Conservation (phyloP, 2,329 filamentous ascomycete genomes). For the Stagonosporopsis rhizophila region DNA sequence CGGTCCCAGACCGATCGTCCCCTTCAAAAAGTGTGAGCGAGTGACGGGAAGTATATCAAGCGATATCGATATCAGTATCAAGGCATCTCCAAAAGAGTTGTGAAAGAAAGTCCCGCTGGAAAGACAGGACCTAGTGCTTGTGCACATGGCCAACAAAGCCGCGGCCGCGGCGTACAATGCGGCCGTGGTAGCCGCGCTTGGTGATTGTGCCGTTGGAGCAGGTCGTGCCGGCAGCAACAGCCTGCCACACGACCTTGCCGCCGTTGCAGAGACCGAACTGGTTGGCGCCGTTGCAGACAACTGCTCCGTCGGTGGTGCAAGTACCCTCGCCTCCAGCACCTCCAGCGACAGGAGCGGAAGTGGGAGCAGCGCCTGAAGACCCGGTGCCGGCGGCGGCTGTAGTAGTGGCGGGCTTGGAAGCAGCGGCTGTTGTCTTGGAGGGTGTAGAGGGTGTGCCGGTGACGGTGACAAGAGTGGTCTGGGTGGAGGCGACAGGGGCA, state of each 20-base stretch:
- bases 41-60: constrained; percentile 16
- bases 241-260: constrained; percentile 51
- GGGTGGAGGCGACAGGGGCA: constrained; percentile 27
- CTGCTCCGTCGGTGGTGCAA: constrained; percentile 45
- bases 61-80: constrained; percentile 15
- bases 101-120: too few species aligned
- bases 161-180: constrained; percentile 37
- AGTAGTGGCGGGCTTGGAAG: constrained; percentile 5
- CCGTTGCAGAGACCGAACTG: constrained; percentile 55
- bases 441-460: constrained; percentile 28
- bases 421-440: constrained; percentile 7
- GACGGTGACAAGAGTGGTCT: constrained; percentile 42
- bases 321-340: constrained; percentile 13
- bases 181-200: constrained; percentile 43
- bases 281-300: constrained; percentile 50
- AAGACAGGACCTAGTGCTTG: constrained; percentile 9
- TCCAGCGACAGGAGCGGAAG: constrained; percentile 6
- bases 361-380: constrained; percentile 16
- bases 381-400: constrained; percentile 19
- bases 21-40: constrained; percentile 1
- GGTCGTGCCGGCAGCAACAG: constrained; percentile 53
- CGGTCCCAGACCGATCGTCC: constrained; percentile 11
- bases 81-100: neutral
- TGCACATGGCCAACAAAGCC: constrained; percentile 11
- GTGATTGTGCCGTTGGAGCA: constrained; percentile 53